phyloP scores from a whole-genome alignment of 768 basidiomycete species.

The Boletus rex-veris region DNA sequence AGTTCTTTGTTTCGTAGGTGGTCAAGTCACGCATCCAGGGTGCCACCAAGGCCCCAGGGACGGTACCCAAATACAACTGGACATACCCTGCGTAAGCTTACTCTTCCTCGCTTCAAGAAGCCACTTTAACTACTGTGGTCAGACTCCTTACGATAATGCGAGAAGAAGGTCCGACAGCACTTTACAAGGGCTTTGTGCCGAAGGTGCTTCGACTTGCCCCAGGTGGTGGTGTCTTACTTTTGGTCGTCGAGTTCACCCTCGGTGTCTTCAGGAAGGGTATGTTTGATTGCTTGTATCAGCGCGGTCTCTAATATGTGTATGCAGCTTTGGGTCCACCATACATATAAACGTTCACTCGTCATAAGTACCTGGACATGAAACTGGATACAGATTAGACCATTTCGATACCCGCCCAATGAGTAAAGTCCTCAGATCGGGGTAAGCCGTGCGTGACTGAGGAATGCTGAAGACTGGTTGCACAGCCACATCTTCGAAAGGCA shows the following conservation, averaged over 20 bases:
- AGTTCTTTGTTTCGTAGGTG: constrained; percentile 49
- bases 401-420: background rate
- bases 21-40: constrained; percentile 96
- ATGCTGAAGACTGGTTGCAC: background rate
- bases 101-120: background rate
- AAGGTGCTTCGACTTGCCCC: constrained; percentile 95
- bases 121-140: background rate
- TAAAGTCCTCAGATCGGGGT: background rate
- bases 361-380: background rate
- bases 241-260: constrained; percentile 89
- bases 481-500: constrained; percentile 11
- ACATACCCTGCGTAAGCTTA: constrained; percentile 73
- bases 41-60: constrained; percentile 57
- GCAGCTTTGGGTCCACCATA: constrained; percentile 33
- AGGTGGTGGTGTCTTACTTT: constrained; percentile 88
- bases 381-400: background rate
- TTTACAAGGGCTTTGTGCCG: constrained; percentile 95
- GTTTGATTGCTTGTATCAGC: background rate
- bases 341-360: constrained; percentile 15
- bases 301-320: background rate
- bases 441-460: background rate
- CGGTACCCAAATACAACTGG: constrained; percentile 90
- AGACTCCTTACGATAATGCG: constrained; percentile 72
- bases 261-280: constrained; percentile 71
- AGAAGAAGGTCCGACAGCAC: constrained; percentile 80